These are phyloP conservation scores for Claviceps fusiformis DNA, from an alignment of 2,329 filamentous ascomycete genomes.

Conservation along the genomic window DNA sequence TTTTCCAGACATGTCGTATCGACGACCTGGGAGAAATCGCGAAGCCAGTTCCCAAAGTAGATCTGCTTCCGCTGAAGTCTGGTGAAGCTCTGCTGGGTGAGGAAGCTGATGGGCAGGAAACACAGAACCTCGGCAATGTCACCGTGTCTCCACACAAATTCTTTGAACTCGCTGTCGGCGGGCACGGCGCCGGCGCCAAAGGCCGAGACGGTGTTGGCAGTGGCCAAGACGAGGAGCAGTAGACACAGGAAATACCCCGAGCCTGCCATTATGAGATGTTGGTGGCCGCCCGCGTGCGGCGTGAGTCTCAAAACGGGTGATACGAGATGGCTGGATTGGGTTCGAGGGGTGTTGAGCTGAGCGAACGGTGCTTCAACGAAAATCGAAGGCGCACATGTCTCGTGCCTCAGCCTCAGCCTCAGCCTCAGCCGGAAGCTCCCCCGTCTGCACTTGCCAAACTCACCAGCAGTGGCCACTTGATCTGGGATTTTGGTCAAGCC, in stretches of 20 bases:
- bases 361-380: no score
- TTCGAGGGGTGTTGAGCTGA: neutral
- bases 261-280: neutral
- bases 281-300: neutral
- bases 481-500: no score
- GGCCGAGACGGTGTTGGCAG: conserved; percentile 18
- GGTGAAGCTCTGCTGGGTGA: conserved; percentile 25
- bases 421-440: no score
- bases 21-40: conserved; percentile 67
- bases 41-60: conserved; percentile 31
- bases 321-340: neutral
- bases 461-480: no score
- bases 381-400: no score
- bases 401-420: no score
- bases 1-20: conserved; percentile 38
- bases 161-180: conserved; percentile 23
- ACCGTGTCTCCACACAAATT: conserved; percentile 27
- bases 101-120: conserved; percentile 22
- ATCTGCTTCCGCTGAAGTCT: conserved; percentile 23
- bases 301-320: neutral
- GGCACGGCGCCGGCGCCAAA: conserved; percentile 27
- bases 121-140: conserved; percentile 25
- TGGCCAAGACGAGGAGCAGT: conserved; percentile 13
- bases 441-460: no score
- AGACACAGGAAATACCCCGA: conserved; percentile 3